Percentiles rank a stretch among this genome's conserved stretches.
Evolutionary conservation across 305 asterid genomes (phyloP).

Genomic region (Salvia sclarea): DNA sequence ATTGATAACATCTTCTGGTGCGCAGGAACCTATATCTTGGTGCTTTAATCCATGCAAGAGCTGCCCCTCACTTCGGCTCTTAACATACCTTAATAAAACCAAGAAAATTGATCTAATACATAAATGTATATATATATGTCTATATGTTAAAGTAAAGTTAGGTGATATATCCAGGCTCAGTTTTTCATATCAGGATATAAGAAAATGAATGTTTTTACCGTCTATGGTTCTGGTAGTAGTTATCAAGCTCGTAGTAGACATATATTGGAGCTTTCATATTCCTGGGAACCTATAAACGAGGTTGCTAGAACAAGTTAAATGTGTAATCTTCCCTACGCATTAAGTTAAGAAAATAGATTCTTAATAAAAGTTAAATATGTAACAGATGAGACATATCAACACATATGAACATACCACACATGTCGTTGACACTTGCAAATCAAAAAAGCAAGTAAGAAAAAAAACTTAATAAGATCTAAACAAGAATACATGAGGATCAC

Average conservation of each 20-base stretch:
- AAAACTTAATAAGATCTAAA: background rate
- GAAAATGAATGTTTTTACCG: slow-evolving; percentile 44
- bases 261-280: slow-evolving; percentile 76
- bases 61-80: slow-evolving; percentile 74
- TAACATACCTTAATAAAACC: slow-evolving; percentile 59
- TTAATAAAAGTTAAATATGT: background rate
- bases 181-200: background rate
- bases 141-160: background rate
- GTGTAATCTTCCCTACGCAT: background rate
- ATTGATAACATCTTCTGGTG: slow-evolving; percentile 58
- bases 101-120: slow-evolving; percentile 27
- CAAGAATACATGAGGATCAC: slow-evolving; percentile 6
- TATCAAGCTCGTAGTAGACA: slow-evolving; percentile 81
- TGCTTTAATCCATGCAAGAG: slow-evolving; percentile 54
- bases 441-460: slow-evolving; percentile 10
- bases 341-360: background rate
- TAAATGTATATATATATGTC: background rate
- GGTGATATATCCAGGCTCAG: slow-evolving; percentile 3
- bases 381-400: background rate
- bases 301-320: slow-evolving; percentile 9
- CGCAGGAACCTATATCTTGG: slow-evolving; percentile 55
- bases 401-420: background rate
- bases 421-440: background rate
- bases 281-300: slow-evolving; percentile 54
- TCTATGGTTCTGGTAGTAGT: slow-evolving; percentile 84